Conservation (phyloP, 169 alveolate species). For the Babesia bovis region DNA sequence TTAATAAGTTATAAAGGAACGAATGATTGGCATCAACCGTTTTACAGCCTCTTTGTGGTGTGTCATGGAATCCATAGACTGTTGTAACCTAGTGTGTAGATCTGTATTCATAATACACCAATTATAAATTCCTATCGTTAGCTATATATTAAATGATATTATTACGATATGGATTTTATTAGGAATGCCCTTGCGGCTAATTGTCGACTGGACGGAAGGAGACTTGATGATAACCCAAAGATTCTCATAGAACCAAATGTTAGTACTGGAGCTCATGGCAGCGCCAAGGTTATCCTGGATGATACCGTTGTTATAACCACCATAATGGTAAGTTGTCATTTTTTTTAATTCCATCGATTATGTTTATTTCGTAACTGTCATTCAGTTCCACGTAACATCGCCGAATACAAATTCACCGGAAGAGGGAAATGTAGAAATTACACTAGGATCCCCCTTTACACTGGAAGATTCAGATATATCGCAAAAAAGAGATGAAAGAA, state of each 20-base stretch:
- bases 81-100: too few species aligned
- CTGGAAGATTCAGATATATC: slow-evolving; percentile 56
- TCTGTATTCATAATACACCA: too few species aligned
- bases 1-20: too few species aligned
- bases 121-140: too few species aligned
- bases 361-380: background rate
- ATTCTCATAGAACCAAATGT: slow-evolving; percentile 35
- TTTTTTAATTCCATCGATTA: too few species aligned
- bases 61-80: too few species aligned
- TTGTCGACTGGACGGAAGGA: slow-evolving; percentile 59
- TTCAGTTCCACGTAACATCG: slow-evolving; percentile 43
- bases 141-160: too few species aligned
- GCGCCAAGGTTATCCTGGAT: slow-evolving; percentile 45
- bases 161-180: slow-evolving; percentile 65
- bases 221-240: slow-evolving; percentile 34
- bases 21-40: too few species aligned
- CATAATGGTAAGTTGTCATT: slow-evolving; percentile 40
- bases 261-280: slow-evolving; percentile 59
- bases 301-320: slow-evolving; percentile 60
- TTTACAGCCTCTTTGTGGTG: too few species aligned
- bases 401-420: slow-evolving; percentile 43
- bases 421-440: slow-evolving; percentile 49
- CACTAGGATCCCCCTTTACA: slow-evolving; percentile 39
- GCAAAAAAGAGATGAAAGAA: slow-evolving; percentile 57
- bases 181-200: slow-evolving; percentile 50